Conservation (phyloP, 192 early-diverging fungal genomes). For the Backusella liffmaniae region DNA sequence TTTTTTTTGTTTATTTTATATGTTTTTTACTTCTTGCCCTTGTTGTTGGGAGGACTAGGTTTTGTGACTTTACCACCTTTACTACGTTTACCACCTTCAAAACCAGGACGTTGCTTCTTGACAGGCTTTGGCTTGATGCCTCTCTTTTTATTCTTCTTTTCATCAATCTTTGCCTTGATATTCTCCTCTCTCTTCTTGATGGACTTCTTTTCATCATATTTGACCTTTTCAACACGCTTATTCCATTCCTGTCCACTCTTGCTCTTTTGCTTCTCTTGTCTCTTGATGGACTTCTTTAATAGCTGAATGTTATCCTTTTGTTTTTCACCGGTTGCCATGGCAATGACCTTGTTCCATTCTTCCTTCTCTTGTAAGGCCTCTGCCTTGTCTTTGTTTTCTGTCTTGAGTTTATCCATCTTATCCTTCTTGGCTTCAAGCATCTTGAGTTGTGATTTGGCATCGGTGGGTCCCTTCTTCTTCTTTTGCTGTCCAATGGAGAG, state of each 20-base stretch:
- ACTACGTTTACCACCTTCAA: constrained; percentile 37
- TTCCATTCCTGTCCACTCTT: constrained; percentile 86
- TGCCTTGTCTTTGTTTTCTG: constrained; percentile 64
- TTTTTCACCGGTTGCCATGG: constrained; percentile 85
- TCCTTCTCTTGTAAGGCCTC: constrained; percentile 68
- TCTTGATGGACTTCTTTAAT: constrained; percentile 90
- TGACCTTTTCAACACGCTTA: constrained; percentile 68
- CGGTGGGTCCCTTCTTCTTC: constrained; percentile 63
- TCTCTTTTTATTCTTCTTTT: constrained; percentile 69
- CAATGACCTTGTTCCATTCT: constrained; percentile 79
- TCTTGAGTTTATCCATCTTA: constrained; percentile 73
- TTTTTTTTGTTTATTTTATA: not conserved
- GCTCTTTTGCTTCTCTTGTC: constrained; percentile 76
- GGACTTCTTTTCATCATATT: constrained; percentile 61
- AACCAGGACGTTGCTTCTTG: constrained; percentile 38
- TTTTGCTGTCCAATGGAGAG: constrained; percentile 63
- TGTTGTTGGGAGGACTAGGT: not conserved
- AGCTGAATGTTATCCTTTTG: constrained; percentile 89
- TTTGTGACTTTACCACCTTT: constrained; percentile 18
- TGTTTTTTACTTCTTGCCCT: constrained; percentile 8
- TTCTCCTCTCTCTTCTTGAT: constrained; percentile 84
- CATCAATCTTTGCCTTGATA: constrained; percentile 76
- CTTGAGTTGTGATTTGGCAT: constrained; percentile 63
- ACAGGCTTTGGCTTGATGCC: constrained; percentile 31
- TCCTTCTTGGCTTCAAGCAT: constrained; percentile 71